Percentiles rank a stretch among this genome's conserved stretches.
These are phyloP conservation scores for Phytophthora pistaciae DNA, from an alignment of 352 stramenopile species.

Conservation along the genomic window DNA sequence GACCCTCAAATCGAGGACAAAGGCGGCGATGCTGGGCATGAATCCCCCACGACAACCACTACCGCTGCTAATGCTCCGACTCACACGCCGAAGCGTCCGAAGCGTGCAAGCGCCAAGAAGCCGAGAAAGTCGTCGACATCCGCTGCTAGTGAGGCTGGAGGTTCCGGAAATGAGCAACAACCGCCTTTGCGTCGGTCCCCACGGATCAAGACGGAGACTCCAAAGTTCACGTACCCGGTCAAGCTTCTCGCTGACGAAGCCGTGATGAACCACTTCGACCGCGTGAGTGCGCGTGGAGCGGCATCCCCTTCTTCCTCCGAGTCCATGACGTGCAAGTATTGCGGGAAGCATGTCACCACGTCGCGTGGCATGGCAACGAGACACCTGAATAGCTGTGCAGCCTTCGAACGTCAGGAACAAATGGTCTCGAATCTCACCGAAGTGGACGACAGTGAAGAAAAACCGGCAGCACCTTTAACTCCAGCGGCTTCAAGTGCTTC, in stretches of 20 bases:
- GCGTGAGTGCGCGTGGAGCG: not conserved
- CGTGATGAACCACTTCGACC: conserved; percentile 24
- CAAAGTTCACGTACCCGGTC: conserved; percentile 5
- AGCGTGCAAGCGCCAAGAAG: conserved; percentile 21
- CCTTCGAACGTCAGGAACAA: not conserved
- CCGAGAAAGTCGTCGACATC: not conserved
- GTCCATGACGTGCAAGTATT: conserved; percentile 30
- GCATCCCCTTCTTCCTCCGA: not conserved
- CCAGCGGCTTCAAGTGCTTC: not conserved
- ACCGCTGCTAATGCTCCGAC: conserved; percentile 1
- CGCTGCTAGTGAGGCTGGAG: not conserved
- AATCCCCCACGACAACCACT: not conserved
- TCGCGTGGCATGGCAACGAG: conserved; percentile 10
- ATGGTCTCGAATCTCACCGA: not conserved
- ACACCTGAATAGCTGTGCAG: conserved; percentile 23
- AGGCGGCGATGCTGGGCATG: not conserved
- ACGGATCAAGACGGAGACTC: conserved; percentile 18
- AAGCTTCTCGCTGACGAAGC: conserved; percentile 1
- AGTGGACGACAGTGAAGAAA: conserved; percentile 3
- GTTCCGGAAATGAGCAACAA: not conserved
- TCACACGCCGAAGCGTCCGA: conserved; percentile 16
- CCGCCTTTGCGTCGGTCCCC: conserved; percentile 23
- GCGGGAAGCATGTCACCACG: conserved; percentile 15
- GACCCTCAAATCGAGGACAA: not conserved
- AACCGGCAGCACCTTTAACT: not conserved